These are phyloP conservation scores for Leptographium wingfieldii DNA, from an alignment of 2,329 filamentous ascomycete species.

Conservation along the genomic window DNA sequence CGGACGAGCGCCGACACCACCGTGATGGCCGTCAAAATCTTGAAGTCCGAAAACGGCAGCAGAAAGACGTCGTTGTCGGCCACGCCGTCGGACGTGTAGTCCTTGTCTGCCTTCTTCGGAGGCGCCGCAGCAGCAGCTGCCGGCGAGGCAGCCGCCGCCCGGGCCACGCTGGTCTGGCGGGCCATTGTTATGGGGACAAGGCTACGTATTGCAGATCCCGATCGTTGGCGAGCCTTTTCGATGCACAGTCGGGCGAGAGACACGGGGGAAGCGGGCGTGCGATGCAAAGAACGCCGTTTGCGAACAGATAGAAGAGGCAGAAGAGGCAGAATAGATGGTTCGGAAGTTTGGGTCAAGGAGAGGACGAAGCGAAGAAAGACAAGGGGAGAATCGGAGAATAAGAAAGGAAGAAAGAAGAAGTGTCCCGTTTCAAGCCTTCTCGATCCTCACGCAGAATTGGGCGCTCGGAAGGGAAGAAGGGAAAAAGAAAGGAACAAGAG, in stretches of 20 bases:
- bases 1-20: conserved; percentile 67
- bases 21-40: conserved; percentile 60
- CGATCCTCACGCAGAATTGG: neutral
- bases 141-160: neutral
- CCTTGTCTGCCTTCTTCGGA: conserved; percentile 21
- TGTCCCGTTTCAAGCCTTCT: neutral
- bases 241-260: neutral
- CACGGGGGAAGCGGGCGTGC: neutral
- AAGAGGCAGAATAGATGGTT: neutral
- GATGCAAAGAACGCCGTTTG: no score
- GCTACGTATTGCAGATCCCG: neutral
- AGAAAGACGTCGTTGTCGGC: conserved; percentile 85
- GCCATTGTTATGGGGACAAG: neutral
- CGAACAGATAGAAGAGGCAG: neutral
- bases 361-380: neutral
- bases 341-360: neutral
- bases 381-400: neutral
- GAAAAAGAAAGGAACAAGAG: neutral
- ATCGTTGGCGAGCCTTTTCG: neutral
- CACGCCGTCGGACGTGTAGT: conserved; percentile 69
- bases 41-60: conserved; percentile 73
- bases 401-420: neutral
- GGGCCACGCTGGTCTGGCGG: neutral
- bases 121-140: conserved; percentile 12
- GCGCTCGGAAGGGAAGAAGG: neutral